A percentile compares a stretch with the other conserved stretches of the same genome.
Evolutionary conservation across 2,329 filamentous ascomycete species (phyloP).

Genomic region (Nothopassalora personata): DNA sequence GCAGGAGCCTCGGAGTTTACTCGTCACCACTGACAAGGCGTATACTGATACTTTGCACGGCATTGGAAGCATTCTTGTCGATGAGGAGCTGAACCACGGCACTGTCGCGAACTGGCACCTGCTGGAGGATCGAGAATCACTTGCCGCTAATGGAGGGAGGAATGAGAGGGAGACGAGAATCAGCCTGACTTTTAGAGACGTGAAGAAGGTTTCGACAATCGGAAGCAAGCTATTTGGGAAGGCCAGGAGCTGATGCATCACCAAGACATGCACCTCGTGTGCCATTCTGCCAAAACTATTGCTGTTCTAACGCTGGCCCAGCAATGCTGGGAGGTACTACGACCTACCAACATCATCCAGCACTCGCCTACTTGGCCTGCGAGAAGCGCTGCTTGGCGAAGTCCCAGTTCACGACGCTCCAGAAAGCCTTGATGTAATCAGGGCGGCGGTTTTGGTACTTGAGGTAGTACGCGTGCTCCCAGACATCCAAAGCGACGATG

Average conservation of each 20-base stretch:
- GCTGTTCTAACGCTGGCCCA: too few relatives aligned
- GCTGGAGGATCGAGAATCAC: slow-evolving; percentile 47
- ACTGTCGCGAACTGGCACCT: slow-evolving; percentile 66
- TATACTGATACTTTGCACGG: slow-evolving; percentile 71
- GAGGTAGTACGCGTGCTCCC: slow-evolving; percentile 90
- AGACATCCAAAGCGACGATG: slow-evolving; percentile 78
- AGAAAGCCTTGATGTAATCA: slow-evolving; percentile 69
- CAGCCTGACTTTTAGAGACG: slow-evolving; percentile 81
- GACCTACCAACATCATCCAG: neutral
- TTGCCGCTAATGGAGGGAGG: slow-evolving; percentile 43
- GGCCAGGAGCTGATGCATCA: slow-evolving; percentile 3
- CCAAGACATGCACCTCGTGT: neutral
- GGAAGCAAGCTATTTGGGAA: slow-evolving; percentile 60
- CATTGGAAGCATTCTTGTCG: slow-evolving; percentile 60
- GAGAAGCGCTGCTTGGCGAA: slow-evolving; percentile 21
- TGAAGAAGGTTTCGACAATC: slow-evolving; percentile 71
- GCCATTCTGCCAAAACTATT: too few relatives aligned
- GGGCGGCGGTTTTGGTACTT: slow-evolving; percentile 76
- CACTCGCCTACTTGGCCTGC: slow-evolving; percentile 12
- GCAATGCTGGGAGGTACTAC: neutral
- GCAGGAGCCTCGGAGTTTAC: slow-evolving; percentile 75
- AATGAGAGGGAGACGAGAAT: slow-evolving; percentile 58
- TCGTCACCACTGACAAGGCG: slow-evolving; percentile 64
- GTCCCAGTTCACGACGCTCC: slow-evolving; percentile 75
- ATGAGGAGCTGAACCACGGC: slow-evolving; percentile 56